Conservation (phyloP, 2,329 filamentous ascomycete genomes). For the Botrytis byssoidea region DNA sequence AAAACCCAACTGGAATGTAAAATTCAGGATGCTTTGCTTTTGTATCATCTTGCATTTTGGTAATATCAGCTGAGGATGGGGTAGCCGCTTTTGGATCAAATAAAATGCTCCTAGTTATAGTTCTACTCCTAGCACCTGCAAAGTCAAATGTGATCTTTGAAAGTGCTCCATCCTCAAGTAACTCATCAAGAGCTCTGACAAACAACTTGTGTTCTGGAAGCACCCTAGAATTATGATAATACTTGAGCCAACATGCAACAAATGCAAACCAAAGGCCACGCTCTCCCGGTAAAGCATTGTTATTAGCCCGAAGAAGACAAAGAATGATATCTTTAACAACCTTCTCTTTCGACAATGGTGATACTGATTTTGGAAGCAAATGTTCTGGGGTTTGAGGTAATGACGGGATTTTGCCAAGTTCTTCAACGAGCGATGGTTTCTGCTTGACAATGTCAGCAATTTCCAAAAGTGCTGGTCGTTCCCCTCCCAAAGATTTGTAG, state of each 20-base stretch:
- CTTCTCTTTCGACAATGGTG: slow-evolving; percentile 9
- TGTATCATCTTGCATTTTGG: slow-evolving; percentile 29
- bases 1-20: slow-evolving; percentile 34
- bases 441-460: not conserved
- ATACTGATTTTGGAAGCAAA: not conserved
- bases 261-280: slow-evolving; percentile 37
- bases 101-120: slow-evolving; percentile 15
- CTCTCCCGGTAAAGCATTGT: slow-evolving; percentile 35
- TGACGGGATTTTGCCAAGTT: slow-evolving; percentile 2
- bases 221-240: slow-evolving; percentile 23
- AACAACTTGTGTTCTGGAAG: slow-evolving; percentile 34
- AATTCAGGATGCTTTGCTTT: slow-evolving; percentile 28
- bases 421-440: slow-evolving; percentile 1
- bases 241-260: slow-evolving; percentile 34
- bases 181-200: slow-evolving; percentile 30
- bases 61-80: slow-evolving; percentile 18
- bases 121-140: slow-evolving; percentile 11
- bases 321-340: slow-evolving; percentile 28
- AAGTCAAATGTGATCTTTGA: slow-evolving; percentile 12
- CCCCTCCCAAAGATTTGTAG: slow-evolving; percentile 13
- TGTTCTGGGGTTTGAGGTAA: not conserved
- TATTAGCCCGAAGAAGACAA: slow-evolving; percentile 29
- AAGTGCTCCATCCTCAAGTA: slow-evolving; percentile 30
- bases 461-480: slow-evolving; percentile 12
- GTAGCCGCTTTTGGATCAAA: not conserved